These are phyloP conservation scores for Leishmania arabica DNA, from an alignment of 208 protist species.

Conservation along the genomic window DNA sequence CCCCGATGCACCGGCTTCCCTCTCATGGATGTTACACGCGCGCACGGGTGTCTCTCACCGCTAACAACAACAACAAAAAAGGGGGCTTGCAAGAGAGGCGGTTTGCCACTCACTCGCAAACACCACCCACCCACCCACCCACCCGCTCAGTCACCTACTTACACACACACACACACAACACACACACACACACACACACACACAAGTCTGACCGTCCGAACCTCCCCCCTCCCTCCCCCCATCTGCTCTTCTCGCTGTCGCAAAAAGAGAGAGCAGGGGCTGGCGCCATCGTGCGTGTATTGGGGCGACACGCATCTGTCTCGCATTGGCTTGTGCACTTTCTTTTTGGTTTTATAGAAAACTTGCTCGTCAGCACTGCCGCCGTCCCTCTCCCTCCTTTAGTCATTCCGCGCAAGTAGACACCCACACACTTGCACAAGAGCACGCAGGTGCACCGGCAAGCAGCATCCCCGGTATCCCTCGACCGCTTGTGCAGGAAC, in stretches of 20 bases:
- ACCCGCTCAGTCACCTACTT: neutral
- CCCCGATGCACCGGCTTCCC: neutral
- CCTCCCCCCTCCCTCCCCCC: neutral
- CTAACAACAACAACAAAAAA: neutral
- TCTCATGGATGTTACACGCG: neutral
- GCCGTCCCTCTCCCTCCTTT: neutral
- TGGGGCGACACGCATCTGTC: neutral
- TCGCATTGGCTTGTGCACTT: neutral
- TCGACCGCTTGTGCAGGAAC: neutral
- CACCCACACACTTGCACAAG: neutral
- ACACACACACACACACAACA: neutral
- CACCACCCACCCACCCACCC: neutral
- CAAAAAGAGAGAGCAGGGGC: neutral
- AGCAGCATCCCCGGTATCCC: neutral
- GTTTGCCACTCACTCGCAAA: neutral
- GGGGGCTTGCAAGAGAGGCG: neutral
- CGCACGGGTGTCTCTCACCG: neutral
- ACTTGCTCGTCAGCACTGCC: neutral
- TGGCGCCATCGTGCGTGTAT: neutral
- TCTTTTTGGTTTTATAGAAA: neutral
- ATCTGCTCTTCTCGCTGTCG: neutral
- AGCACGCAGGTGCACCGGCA: neutral
- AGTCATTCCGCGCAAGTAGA: neutral
- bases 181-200: neutral
- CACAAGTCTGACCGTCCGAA: neutral